Conservation (phyloP, 768 basidiomycete species). For the Phlebiopsis flavidoalba region DNA sequence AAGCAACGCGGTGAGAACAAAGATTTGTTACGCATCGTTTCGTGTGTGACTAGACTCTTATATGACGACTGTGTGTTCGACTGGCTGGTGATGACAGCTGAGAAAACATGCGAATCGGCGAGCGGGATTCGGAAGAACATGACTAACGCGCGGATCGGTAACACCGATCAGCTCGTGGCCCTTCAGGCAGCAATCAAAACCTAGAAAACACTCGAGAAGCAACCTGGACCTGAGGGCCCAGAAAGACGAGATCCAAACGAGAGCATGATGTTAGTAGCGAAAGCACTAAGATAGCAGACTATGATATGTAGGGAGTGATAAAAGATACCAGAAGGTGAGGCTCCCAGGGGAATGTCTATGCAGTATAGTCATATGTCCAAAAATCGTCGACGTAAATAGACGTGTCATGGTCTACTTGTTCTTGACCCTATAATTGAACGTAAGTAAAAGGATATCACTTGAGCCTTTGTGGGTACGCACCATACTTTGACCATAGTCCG, state of each 20-base stretch:
- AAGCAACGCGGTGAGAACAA: not conserved
- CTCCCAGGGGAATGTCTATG: not conserved
- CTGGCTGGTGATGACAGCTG: not conserved
- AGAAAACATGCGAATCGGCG: no score
- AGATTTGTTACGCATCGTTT: not conserved
- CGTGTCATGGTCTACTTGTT: constrained; percentile 44
- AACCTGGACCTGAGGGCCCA: not conserved
- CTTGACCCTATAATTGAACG: constrained; percentile 5
- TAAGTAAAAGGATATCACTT: not conserved
- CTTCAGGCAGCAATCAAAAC: not conserved
- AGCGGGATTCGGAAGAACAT: no score
- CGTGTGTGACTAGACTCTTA: not conserved
- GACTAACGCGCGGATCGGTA: not conserved
- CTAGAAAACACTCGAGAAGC: not conserved
- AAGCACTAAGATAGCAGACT: constrained; percentile 9
- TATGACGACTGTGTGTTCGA: not conserved
- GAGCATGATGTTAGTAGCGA: constrained; percentile 8
- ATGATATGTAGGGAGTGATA: constrained; percentile 5
- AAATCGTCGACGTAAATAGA: constrained; percentile 9
- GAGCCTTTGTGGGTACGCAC: constrained; percentile 31
- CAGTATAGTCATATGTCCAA: not conserved
- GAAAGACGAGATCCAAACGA: not conserved
- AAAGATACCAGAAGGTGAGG: not conserved
- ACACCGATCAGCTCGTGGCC: not conserved
- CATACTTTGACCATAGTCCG: constrained; percentile 92